Evolutionary conservation across 2,329 filamentous ascomycete genomes (phyloP), one percentile per base, ranked within the genome.

Genomic region (Pyrenophora seminiperda): DNA sequence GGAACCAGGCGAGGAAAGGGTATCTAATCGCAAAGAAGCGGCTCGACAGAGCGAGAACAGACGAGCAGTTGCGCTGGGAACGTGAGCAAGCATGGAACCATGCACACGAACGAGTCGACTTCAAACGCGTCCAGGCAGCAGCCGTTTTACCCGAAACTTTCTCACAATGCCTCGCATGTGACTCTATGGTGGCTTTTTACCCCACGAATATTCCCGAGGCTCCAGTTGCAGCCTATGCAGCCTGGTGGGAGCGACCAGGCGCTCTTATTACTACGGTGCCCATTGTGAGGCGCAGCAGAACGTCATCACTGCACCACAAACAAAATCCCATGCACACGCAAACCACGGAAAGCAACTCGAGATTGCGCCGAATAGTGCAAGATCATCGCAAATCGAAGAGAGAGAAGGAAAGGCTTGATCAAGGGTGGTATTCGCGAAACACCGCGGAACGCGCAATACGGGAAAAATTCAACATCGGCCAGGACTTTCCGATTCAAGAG

Each of bases 231-330:
- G 38, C 42, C 11, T 47, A 57, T 15, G 18, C 50, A 18, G 42
- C 61, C 18, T 68, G 65, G 64, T 69, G 64, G 65, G 64, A 68
- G 52, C 58, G 24, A 9, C 43, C 52, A 24, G 53, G 51, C 20
- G 54, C 31, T 10, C 53, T 58, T 32, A 52, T 56, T 32, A 54
- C 46, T n/a, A 36, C 24, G 22, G 48, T 53, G 5, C 46, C 47
- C 27, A 24, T 37, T 19, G 10, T 37, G 5, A 27, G 43, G 14
- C 40, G 46, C 4, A 41, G 34, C 15, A 54, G 17, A 20, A 38
- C 45, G 24, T 50, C 50, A 9, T 24, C 29, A 24, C 49, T 34
- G 18, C 24, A 37, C 29, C 45, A 36, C 39, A 40, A 22, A 29
- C 24, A 39, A 11, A 24, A 37, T 22, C n/a, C 27, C 39, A 29